Percentiles rank a stretch among this genome's conserved stretches.
phyloP scores from a whole-genome alignment of 768 basidiomycete genomes.

The Boletus sp. region DNA sequence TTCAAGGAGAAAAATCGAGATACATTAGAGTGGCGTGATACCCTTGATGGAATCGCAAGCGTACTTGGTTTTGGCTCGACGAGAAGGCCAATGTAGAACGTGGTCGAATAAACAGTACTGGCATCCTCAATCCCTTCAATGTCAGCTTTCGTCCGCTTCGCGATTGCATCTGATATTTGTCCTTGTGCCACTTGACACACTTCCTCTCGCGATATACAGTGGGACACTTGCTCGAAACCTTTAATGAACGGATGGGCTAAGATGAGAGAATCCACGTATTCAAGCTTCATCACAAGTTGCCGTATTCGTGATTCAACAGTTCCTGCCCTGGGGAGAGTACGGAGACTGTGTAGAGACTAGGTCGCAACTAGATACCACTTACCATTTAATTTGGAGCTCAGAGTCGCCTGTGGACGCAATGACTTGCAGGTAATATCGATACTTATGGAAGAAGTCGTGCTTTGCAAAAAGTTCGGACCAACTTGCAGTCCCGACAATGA shows the following conservation, averaged over 20 bases:
- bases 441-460: constrained; percentile 97
- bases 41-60: constrained; percentile 27
- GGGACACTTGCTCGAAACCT: constrained; percentile 83
- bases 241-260: constrained; percentile 95
- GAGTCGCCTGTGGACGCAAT: constrained; percentile 83
- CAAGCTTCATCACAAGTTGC: constrained; percentile 96
- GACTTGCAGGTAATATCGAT: constrained; percentile 94
- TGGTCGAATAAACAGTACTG: constrained; percentile 88
- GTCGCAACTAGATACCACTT: constrained; percentile 19
- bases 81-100: constrained; percentile 92
- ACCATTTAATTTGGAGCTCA: constrained; percentile 95
- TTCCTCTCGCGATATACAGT: constrained; percentile 85
- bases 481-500: constrained; percentile 74
- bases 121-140: constrained; percentile 72
- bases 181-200: constrained; percentile 86
- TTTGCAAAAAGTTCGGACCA: constrained; percentile 96
- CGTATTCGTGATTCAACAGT: constrained; percentile 98
- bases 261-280: constrained; percentile 88
- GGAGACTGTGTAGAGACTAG: constrained; percentile 9
- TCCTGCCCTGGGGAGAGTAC: constrained; percentile 57
- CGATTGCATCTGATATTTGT: constrained; percentile 70
- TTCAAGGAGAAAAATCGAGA: constrained; percentile 32
- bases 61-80: constrained; percentile 90
- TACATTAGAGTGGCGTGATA: constrained; percentile 17
- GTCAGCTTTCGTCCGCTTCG: constrained; percentile 73